phyloP scores from a whole-genome alignment of 1,284 basidiomycete species.

The Trichosporon coremiiforme region DNA sequence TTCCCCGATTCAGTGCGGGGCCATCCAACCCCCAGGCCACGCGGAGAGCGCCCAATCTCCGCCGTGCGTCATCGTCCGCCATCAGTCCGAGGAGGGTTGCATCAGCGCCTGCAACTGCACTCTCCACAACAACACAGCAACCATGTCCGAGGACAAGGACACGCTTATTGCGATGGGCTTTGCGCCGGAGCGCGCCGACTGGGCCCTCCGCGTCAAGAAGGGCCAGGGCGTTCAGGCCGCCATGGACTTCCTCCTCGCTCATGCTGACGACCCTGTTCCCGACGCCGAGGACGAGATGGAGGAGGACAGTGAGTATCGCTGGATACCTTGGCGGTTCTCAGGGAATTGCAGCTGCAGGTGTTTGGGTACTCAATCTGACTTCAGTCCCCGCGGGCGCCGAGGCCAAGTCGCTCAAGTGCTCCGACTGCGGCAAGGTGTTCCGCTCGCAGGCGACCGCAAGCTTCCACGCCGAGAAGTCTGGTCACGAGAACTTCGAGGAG shows the following conservation, averaged over 20 bases:
- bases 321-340: no score
- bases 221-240: constrained; percentile 78
- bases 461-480: constrained; percentile 93
- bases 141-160: constrained; percentile 66
- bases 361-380: constrained; percentile 28
- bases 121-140: constrained; percentile 16
- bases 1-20: constrained; percentile 2
- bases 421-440: constrained; percentile 79
- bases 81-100: not conserved
- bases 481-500: constrained; percentile 93
- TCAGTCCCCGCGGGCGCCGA: constrained; percentile 24
- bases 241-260: constrained; percentile 81
- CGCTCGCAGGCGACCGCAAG: constrained; percentile 86
- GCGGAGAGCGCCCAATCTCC: not conserved
- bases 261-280: constrained; percentile 73
- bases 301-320: constrained; percentile 52
- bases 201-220: constrained; percentile 79
- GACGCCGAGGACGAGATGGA: constrained; percentile 74
- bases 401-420: constrained; percentile 49
- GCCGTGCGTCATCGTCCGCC: constrained; percentile 16
- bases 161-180: constrained; percentile 81
- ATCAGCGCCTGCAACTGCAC: constrained; percentile 3
- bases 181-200: constrained; percentile 76
- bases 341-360: no score
- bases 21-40: not conserved